phyloP scores from a whole-genome alignment of 2,329 filamentous ascomycete species.

The Thelonectria rubi region DNA sequence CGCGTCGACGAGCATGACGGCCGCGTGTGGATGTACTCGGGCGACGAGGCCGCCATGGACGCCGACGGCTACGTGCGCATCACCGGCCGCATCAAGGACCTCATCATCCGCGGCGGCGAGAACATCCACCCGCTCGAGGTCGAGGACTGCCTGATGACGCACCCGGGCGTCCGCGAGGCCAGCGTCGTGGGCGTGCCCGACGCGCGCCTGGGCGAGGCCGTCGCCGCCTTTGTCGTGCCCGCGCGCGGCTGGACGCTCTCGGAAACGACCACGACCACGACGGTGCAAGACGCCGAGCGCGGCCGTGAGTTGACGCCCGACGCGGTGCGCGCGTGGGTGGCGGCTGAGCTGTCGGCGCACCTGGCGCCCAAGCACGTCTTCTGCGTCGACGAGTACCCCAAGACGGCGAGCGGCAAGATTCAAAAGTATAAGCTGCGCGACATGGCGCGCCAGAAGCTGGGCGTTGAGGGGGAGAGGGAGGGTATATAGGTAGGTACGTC shows the following conservation, averaged over 20 bases:
- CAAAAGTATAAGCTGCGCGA: slow-evolving; percentile 90
- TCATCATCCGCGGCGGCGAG: slow-evolving; percentile 94
- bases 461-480: slow-evolving; percentile 17
- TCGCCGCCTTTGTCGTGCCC: slow-evolving; percentile 83
- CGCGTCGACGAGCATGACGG: slow-evolving; percentile 55
- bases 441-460: slow-evolving; percentile 57
- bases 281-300: slow-evolving; percentile 38
- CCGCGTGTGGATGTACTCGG: slow-evolving; percentile 87
- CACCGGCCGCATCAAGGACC: slow-evolving; percentile 90
- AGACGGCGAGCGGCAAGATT: slow-evolving; percentile 96
- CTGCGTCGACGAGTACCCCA: slow-evolving; percentile 85
- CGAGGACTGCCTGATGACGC: slow-evolving; percentile 84
- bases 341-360: slow-evolving; percentile 72
- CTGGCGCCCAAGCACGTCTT: slow-evolving; percentile 92
- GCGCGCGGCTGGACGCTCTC: slow-evolving; percentile 41
- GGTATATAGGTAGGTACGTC: not conserved
- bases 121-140: slow-evolving; percentile 96
- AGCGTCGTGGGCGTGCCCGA: slow-evolving; percentile 88
- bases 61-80: slow-evolving; percentile 84
- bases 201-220: slow-evolving; percentile 83
- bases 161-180: slow-evolving; percentile 75
- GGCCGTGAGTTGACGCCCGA: slow-evolving; percentile 58
- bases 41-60: slow-evolving; percentile 91
- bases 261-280: slow-evolving; percentile 35
- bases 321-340: slow-evolving; percentile 77